phyloP scores from a whole-genome alignment of 352 stramenopile species.

The Globisporangium perplexum region DNA sequence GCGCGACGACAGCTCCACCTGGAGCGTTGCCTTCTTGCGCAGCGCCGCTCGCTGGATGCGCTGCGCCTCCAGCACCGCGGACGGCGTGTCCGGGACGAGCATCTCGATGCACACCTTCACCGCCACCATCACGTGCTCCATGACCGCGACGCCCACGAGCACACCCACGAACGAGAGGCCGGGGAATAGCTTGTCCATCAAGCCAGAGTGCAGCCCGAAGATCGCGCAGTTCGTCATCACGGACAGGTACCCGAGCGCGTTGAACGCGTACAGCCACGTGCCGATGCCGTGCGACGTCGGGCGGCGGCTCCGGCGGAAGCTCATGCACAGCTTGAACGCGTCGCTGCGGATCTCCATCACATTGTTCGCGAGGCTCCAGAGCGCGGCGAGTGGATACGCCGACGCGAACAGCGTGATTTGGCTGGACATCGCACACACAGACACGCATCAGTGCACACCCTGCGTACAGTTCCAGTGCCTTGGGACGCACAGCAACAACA shows the following conservation, averaged over 20 bases:
- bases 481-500: neutral
- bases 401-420: constrained; percentile 93
- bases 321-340: constrained; percentile 92
- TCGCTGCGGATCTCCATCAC: constrained; percentile 94
- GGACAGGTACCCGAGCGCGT: constrained; percentile 87
- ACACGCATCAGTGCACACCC: neutral
- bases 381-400: constrained; percentile 89
- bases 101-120: constrained; percentile 81
- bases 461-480: neutral
- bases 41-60: constrained; percentile 56
- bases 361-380: constrained; percentile 93
- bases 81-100: constrained; percentile 65
- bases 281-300: constrained; percentile 79
- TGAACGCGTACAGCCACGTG: constrained; percentile 91
- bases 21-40: constrained; percentile 69
- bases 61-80: constrained; percentile 52
- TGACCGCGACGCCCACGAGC: constrained; percentile 45
- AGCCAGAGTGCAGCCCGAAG: constrained; percentile 89
- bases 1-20: constrained; percentile 62
- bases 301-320: constrained; percentile 68
- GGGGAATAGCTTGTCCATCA: constrained; percentile 66
- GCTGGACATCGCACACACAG: constrained; percentile 43
- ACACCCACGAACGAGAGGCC: constrained; percentile 52
- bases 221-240: constrained; percentile 94
- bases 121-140: constrained; percentile 76